A percentile compares a stretch with the other conserved stretches of the same genome.
These are phyloP conservation scores for Phytophthora niederhauseri DNA, from an alignment of 352 stramenopile species.

Conservation along the genomic window DNA sequence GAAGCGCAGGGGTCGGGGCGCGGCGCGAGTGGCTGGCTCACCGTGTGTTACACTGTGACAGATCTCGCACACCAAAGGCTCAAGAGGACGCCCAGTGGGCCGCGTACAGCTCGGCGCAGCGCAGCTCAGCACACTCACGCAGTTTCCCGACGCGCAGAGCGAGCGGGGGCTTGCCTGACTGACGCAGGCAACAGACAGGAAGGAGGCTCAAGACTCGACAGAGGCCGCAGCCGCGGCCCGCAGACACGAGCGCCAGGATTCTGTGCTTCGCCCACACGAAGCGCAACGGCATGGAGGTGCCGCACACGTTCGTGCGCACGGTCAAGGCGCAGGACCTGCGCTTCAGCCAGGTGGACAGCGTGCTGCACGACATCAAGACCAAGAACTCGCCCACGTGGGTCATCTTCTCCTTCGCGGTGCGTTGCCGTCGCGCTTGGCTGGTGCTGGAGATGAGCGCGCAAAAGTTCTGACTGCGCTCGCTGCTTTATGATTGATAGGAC, in stretches of 20 bases:
- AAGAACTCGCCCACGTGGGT: constrained; percentile 73
- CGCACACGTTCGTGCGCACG: constrained; percentile 83
- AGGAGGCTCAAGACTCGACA: neutral
- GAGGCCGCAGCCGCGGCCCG: constrained; percentile 16
- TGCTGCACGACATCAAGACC: constrained; percentile 71
- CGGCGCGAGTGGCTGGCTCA: constrained; percentile 13
- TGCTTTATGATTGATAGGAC: constrained; percentile 48
- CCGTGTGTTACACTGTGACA: constrained; percentile 33
- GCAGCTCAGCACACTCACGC: neutral
- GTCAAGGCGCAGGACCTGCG: constrained; percentile 83
- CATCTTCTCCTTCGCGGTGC: constrained; percentile 77
- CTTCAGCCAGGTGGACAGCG: constrained; percentile 77
- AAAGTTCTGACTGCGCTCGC: neutral
- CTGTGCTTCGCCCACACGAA: constrained; percentile 46
- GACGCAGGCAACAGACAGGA: neutral
- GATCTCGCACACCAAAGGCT: constrained; percentile 27
- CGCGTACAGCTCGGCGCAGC: too few relatives aligned
- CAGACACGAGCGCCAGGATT: constrained; percentile 37
- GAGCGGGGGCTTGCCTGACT: neutral
- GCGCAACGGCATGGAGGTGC: constrained; percentile 59
- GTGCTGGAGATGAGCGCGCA: neutral
- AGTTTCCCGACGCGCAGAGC: neutral
- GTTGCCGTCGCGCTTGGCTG: constrained; percentile 20
- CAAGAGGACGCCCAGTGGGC: neutral
- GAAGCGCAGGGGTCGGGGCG: neutral